Conservation (phyloP, 306 rosid species). For the Prunus kanzakura region DNA sequence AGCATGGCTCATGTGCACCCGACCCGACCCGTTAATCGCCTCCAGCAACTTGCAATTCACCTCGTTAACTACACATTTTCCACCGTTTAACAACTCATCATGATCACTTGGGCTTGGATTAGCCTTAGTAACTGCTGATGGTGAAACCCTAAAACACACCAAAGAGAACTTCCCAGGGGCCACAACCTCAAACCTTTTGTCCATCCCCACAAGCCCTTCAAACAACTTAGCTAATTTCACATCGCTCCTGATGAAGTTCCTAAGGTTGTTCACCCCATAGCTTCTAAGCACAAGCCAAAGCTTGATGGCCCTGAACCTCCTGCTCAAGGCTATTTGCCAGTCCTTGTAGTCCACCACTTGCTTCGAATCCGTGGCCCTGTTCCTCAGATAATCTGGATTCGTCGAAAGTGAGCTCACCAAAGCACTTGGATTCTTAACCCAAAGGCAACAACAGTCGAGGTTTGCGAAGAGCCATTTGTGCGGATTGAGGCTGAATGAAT, state of each 20-base stretch:
- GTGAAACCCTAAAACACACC: slow-evolving; percentile 29
- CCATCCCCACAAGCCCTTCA: slow-evolving; percentile 23
- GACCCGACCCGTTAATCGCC: slow-evolving; percentile 33
- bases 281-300: slow-evolving; percentile 31
- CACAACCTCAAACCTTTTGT: slow-evolving; percentile 29
- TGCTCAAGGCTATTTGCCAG: slow-evolving; percentile 28
- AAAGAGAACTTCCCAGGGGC: slow-evolving; percentile 19
- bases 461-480: slow-evolving; percentile 41
- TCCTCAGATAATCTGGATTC: slow-evolving; percentile 4
- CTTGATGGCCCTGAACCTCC: slow-evolving; percentile 20
- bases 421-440: slow-evolving; percentile 21
- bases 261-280: slow-evolving; percentile 21
- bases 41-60: slow-evolving; percentile 35
- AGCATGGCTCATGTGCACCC: slow-evolving; percentile 36
- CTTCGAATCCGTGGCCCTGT: neutral
- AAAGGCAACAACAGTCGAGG: slow-evolving; percentile 42
- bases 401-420: slow-evolving; percentile 10
- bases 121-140: neutral
- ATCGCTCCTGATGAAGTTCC: slow-evolving; percentile 19
- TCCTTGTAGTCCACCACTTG: slow-evolving; percentile 35
- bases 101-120: neutral
- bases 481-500: slow-evolving; percentile 39
- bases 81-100: neutral
- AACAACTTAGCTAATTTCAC: slow-evolving; percentile 26
- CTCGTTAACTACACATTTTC: slow-evolving; percentile 11